Evolutionary conservation across 768 basidiomycete genomes (phyloP).

Genomic region (Suillus placidus): DNA sequence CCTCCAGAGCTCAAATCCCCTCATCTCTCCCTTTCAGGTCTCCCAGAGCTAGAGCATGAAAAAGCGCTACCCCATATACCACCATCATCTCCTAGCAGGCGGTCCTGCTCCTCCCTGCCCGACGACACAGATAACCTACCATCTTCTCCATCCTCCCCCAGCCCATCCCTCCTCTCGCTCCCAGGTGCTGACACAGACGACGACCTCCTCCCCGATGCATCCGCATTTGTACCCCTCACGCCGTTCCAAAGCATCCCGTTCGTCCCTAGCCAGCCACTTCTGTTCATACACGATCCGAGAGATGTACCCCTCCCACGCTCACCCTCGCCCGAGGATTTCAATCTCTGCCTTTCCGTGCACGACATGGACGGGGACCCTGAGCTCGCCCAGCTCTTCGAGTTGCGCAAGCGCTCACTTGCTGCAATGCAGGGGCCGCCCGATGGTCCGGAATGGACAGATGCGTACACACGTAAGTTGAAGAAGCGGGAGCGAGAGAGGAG

Average conservation of each 20-base stretch:
- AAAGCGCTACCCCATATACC: slow-evolving; percentile 17
- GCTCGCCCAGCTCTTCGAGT: slow-evolving; percentile 40
- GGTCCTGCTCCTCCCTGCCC: slow-evolving; percentile 32
- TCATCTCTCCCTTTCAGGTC: slow-evolving; percentile 31
- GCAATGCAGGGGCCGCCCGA: slow-evolving; percentile 37
- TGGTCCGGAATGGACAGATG: slow-evolving; percentile 35
- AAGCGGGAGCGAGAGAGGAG: slow-evolving; percentile 57
- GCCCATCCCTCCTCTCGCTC: slow-evolving; percentile 37
- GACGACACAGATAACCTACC: slow-evolving; percentile 31
- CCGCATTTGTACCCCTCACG: slow-evolving; percentile 4
- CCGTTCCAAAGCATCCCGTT: neutral
- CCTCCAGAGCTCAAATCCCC: slow-evolving; percentile 32
- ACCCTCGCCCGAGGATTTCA: slow-evolving; percentile 45
- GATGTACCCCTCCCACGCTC: slow-evolving; percentile 43
- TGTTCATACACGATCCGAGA: slow-evolving; percentile 47
- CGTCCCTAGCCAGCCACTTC: slow-evolving; percentile 31
- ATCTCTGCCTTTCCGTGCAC: slow-evolving; percentile 36
- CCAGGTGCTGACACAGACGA: slow-evolving; percentile 49
- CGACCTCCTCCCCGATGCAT: slow-evolving; percentile 38
- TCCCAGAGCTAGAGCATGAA: slow-evolving; percentile 37
- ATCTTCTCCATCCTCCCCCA: slow-evolving; percentile 24
- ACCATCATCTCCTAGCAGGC: slow-evolving; percentile 33
- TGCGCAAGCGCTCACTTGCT: slow-evolving; percentile 40
- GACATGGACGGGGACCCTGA: slow-evolving; percentile 41
- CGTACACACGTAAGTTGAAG: slow-evolving; percentile 36